These are phyloP conservation scores for Warburgia ugandensis DNA, from an alignment of 164 flowering plant genomes.

Conservation along the genomic window DNA sequence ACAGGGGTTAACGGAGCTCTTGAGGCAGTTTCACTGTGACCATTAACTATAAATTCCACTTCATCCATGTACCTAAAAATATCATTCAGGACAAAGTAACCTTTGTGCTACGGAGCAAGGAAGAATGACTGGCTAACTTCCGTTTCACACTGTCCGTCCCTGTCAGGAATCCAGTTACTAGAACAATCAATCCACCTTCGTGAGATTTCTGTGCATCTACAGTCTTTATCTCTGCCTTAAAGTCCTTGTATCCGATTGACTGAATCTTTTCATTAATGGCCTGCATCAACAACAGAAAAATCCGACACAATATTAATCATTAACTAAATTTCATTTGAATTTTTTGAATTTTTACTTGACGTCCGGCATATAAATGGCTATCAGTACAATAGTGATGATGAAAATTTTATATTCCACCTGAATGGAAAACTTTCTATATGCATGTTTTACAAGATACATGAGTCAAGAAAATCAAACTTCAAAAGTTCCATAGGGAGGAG, in stretches of 20 bases:
- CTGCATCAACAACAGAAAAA: conserved; percentile 27
- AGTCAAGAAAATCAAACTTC: too few species aligned
- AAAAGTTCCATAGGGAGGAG: too few species aligned
- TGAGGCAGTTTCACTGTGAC: conserved; percentile 15
- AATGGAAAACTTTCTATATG: too few species aligned
- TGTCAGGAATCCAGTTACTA: conserved; percentile 70
- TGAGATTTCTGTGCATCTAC: conserved; percentile 74
- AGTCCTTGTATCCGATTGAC: conserved; percentile 49
- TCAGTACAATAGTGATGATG: too few species aligned
- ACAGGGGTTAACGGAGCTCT: conserved; percentile 22
- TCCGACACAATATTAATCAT: background rate
- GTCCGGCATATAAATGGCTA: too few species aligned
- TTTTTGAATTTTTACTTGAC: background rate
- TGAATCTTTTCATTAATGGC: conserved; percentile 66
- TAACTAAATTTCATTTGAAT: background rate
- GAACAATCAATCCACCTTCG: conserved; percentile 52
- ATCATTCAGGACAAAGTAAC: conserved; percentile 72
- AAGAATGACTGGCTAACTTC: conserved; percentile 66
- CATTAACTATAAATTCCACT: conserved; percentile 19
- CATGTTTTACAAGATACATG: too few species aligned
- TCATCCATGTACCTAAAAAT: conserved; percentile 61
- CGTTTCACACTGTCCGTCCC: conserved; percentile 47
- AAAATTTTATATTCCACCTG: too few species aligned
- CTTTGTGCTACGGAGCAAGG: conserved; percentile 77
- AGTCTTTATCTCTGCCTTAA: conserved; percentile 62